Evolutionary conservation across 805 yeast species (phyloP).

Genomic region (Metschnikowia henanensis): DNA sequence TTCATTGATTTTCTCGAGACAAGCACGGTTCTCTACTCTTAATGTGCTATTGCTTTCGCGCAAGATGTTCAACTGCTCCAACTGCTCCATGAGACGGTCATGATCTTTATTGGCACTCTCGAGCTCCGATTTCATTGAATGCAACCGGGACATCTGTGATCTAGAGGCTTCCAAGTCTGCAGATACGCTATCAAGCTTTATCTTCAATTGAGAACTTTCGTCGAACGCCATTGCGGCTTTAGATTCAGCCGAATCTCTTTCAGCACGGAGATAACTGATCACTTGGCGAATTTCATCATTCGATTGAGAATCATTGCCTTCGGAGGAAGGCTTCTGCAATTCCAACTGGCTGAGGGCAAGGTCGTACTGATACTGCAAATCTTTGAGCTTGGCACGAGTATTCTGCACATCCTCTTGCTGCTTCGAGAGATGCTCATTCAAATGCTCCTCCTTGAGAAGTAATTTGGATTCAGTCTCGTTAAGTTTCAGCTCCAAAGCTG

Average conservation of each 20-base stretch:
- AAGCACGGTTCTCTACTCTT: slow-evolving; percentile 47
- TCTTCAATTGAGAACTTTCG: slow-evolving; percentile 55
- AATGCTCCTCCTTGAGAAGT: slow-evolving; percentile 31
- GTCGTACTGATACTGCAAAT: slow-evolving; percentile 65
- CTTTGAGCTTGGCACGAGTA: slow-evolving; percentile 48
- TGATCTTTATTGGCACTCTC: slow-evolving; percentile 43
- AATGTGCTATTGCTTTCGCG: slow-evolving; percentile 69
- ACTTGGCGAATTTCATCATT: slow-evolving; percentile 45
- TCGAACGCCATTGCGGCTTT: slow-evolving; percentile 42
- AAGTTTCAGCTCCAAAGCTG: slow-evolving; percentile 5
- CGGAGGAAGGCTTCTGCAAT: slow-evolving; percentile 22
- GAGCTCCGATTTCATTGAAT: slow-evolving; percentile 21
- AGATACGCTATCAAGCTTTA: slow-evolving; percentile 46
- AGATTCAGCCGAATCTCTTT: slow-evolving; percentile 67
- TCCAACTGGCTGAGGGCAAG: slow-evolving; percentile 71
- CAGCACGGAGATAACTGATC: slow-evolving; percentile 64
- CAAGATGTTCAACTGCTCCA: slow-evolving; percentile 60
- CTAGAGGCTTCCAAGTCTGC: slow-evolving; percentile 54
- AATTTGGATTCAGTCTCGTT: slow-evolving; percentile 41
- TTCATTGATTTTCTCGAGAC: slow-evolving; percentile 23
- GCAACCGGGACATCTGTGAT: slow-evolving; percentile 41
- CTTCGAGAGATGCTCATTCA: slow-evolving; percentile 23
- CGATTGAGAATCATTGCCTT: slow-evolving; percentile 12
- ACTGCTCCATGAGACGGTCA: slow-evolving; percentile 47
- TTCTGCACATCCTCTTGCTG: slow-evolving; percentile 38